Percentiles rank a stretch among this genome's conserved stretches.
phyloP scores from a whole-genome alignment of 257 asterid species.

The Lycium ferocissimum region DNA sequence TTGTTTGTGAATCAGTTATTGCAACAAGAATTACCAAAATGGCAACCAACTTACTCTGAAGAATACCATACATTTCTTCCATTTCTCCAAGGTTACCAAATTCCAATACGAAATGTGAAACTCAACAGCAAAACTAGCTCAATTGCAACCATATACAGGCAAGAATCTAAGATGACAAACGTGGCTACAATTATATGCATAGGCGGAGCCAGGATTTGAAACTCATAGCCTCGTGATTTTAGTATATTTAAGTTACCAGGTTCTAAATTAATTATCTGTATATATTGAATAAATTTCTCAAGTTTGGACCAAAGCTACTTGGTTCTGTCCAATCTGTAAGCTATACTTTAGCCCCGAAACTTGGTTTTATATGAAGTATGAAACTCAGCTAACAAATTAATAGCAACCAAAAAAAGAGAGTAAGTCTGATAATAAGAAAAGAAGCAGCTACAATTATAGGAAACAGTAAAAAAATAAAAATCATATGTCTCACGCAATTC shows the following conservation, averaged over 20 bases:
- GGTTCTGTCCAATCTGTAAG: too few relatives aligned
- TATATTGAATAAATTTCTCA: too few relatives aligned
- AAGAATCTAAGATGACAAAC: too few relatives aligned
- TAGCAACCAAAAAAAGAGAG: background rate
- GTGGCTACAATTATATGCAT: too few relatives aligned
- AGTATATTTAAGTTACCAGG: too few relatives aligned
- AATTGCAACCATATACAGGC: background rate
- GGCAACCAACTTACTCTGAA: background rate
- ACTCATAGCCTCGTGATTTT: too few relatives aligned
- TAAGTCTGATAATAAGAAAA: too few relatives aligned
- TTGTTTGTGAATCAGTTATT: conserved; percentile 3
- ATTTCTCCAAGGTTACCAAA: background rate
- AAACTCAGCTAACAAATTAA: conserved; percentile 8
- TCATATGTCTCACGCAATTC: background rate
- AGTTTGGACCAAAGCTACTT: too few relatives aligned
- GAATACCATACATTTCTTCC: background rate
- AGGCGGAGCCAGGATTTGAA: too few relatives aligned
- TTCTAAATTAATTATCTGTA: too few relatives aligned
- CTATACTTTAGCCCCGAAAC: too few relatives aligned
- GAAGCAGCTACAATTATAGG: background rate
- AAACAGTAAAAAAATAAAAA: background rate
- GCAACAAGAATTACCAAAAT: background rate
- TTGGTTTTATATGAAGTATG: background rate
- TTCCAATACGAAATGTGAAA: background rate
- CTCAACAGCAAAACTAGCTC: background rate